Base-by-base conservation (phyloP, 371 early-diverging fungal species). In the Mortierella sp. region DNA sequence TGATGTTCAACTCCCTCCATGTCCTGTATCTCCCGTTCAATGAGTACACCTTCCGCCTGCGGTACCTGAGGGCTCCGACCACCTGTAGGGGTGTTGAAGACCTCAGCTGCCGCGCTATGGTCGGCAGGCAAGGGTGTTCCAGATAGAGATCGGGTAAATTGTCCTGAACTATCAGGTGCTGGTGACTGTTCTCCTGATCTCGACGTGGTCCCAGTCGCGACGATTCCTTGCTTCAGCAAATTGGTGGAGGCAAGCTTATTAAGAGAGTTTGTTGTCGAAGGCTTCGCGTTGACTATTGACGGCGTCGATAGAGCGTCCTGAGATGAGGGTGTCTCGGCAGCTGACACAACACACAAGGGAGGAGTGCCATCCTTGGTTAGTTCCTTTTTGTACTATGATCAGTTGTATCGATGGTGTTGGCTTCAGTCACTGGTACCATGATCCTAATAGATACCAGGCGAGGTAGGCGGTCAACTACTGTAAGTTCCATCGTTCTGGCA, bases 101-200 rank as follows among this genome's bases (percentile, higher is more conserved):
- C 61, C 13, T 76, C 76, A 13, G 76, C 68, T 5, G 69, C 76
- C 0, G 76, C 76, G 31, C 76, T 76, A 28, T 76, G 76, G 21
- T 76, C 76, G 1, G 76, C 57, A 19, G 76, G 68, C 14, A 76
- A 45, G 0, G 76, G 76, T 19, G 76, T 76, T 2, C 69, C 68
- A 31, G 76, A 67, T 16, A 39, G 59, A 16, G 73, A 73, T n/a
- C 61, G 67, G 4, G 19, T 24, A 40, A 67, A 63, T 34, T 53
- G 12, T 39, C 19, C 28, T 47, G 31, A 19, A 25, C 25, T 37
- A 31, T 59, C 67, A 12, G 27, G 31, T 9, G 40, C 34, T 34
- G 54, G 21, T 21, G 49, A 40, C n/a, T 3, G 41, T 8, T 54
- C 43, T 29, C 22, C 40, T 31, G 58, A 54, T 21, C 27, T 29